phyloP scores from a whole-genome alignment of 2,329 filamentous ascomycete genomes.

The Elsinoe ampelina region DNA sequence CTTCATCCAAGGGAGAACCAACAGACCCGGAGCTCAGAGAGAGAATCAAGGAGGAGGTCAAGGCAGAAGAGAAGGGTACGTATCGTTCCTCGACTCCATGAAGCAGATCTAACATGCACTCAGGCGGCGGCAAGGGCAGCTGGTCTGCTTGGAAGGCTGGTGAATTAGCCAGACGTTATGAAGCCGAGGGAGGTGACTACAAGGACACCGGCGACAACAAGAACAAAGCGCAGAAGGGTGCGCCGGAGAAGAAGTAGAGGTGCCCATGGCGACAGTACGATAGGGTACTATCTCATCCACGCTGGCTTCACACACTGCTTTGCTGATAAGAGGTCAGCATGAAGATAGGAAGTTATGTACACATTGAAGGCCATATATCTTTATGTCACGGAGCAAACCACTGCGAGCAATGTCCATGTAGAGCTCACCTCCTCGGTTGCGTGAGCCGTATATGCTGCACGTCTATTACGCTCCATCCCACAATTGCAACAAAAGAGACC shows the following conservation, averaged over 20 bases:
- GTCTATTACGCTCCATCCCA: background rate
- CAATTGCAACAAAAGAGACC: background rate
- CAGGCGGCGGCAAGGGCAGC: constrained; percentile 24
- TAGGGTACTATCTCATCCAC: too few relatives aligned
- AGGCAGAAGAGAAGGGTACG: constrained; percentile 25
- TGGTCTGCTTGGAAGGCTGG: constrained; percentile 28
- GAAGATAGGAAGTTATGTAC: background rate
- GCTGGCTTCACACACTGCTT: too few relatives aligned
- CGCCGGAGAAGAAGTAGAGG: constrained; percentile 25
- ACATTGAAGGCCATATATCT: background rate
- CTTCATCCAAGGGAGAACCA: constrained; percentile 26
- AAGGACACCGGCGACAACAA: constrained; percentile 25
- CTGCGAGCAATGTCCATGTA: background rate
- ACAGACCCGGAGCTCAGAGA: constrained; percentile 26
- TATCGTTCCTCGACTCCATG: background rate
- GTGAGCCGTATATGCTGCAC: background rate
- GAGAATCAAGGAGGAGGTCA: constrained; percentile 28
- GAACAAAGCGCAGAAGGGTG: constrained; percentile 25
- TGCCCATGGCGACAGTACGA: background rate
- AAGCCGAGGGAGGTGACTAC: constrained; percentile 26
- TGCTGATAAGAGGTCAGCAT: too few relatives aligned
- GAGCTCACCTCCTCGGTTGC: background rate
- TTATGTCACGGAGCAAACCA: background rate
- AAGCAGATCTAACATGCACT: background rate
- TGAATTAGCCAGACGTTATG: constrained; percentile 25